These are phyloP conservation scores for Penicillium sclerotigenum DNA, from an alignment of 2,329 filamentous ascomycete species.

Conservation along the genomic window DNA sequence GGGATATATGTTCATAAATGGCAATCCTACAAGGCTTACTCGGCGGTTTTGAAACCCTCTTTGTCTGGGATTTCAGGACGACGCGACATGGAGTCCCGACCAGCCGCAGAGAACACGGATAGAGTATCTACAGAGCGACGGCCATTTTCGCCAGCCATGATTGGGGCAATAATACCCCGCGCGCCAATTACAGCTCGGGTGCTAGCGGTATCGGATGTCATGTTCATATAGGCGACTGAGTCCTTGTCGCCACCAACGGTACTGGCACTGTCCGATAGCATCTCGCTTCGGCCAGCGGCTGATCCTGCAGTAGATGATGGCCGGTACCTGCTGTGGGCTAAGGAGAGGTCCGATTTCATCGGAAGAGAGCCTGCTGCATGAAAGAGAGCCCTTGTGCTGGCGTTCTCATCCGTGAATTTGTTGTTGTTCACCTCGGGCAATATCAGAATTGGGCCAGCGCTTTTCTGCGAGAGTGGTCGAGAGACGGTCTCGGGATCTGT, in stretches of 20 bases:
- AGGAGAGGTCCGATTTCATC: slow-evolving; percentile 21
- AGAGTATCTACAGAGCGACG: slow-evolving; percentile 27
- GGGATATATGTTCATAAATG: neutral
- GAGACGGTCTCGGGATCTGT: slow-evolving; percentile 10
- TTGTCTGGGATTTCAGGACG: slow-evolving; percentile 30
- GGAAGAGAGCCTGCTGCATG: slow-evolving; percentile 28
- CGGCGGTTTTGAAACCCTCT: slow-evolving; percentile 31
- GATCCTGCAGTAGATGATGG: slow-evolving; percentile 27
- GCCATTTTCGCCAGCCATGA: slow-evolving; percentile 17
- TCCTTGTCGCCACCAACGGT: slow-evolving; percentile 29
- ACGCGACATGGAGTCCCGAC: slow-evolving; percentile 8
- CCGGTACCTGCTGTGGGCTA: slow-evolving; percentile 18
- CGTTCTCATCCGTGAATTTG: slow-evolving; percentile 30
- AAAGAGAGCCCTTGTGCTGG: slow-evolving; percentile 34
- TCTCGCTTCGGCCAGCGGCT: slow-evolving; percentile 28
- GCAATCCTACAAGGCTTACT: slow-evolving; percentile 15
- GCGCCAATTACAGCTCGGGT: slow-evolving; percentile 31
- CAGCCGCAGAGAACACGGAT: slow-evolving; percentile 14
- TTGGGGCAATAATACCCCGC: slow-evolving; percentile 25
- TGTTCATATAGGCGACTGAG: slow-evolving; percentile 18
- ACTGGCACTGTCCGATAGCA: slow-evolving; percentile 28
- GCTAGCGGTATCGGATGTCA: slow-evolving; percentile 27
- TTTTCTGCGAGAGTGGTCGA: slow-evolving; percentile 18
- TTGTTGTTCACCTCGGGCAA: slow-evolving; percentile 30
- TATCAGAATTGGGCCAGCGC: slow-evolving; percentile 25